phyloP scores from a whole-genome alignment of 768 basidiomycete species.

The Macrolepiota albuminosa region DNA sequence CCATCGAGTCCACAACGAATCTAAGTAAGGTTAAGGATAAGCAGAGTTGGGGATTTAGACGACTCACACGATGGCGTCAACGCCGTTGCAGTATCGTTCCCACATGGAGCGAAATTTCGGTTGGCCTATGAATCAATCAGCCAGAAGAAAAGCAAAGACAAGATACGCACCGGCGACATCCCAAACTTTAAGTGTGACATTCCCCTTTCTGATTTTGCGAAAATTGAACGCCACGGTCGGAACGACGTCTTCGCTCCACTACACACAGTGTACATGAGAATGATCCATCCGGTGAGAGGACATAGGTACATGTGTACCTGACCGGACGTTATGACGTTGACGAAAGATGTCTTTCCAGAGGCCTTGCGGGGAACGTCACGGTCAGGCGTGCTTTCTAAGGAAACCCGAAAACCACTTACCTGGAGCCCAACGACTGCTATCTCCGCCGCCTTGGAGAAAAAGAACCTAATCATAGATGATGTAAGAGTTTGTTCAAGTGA shows the following conservation, averaged over 20 bases:
- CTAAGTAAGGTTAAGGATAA: conserved; percentile 30
- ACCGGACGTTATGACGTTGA: conserved; percentile 86
- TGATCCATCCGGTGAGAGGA: not conserved
- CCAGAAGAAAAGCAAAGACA: not conserved
- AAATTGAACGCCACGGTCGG: conserved; percentile 94
- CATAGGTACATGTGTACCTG: conserved; percentile 42
- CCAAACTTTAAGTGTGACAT: conserved; percentile 91
- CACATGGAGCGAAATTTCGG: conserved; percentile 94
- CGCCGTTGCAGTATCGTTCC: conserved; percentile 91
- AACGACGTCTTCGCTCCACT: conserved; percentile 97
- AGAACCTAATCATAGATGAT: conserved; percentile 42
- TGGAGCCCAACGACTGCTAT: conserved; percentile 91
- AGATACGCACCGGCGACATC: conserved; percentile 75
- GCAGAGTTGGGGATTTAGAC: not conserved
- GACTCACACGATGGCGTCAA: conserved; percentile 85
- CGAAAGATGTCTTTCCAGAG: conserved; percentile 92
- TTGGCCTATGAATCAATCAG: conserved; percentile 49
- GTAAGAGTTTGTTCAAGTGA: not conserved
- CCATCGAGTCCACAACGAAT: conserved; percentile 89
- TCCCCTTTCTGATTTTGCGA: conserved; percentile 83
- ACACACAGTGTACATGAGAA: conserved; percentile 10
- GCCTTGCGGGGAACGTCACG: conserved; percentile 43
- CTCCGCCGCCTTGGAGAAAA: conserved; percentile 86
- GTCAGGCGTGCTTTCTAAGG: not conserved
- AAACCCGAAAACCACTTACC: conserved; percentile 31